phyloP scores from a whole-genome alignment of 2,329 filamentous ascomycete genomes.

The Elsinoe arachidis region DNA sequence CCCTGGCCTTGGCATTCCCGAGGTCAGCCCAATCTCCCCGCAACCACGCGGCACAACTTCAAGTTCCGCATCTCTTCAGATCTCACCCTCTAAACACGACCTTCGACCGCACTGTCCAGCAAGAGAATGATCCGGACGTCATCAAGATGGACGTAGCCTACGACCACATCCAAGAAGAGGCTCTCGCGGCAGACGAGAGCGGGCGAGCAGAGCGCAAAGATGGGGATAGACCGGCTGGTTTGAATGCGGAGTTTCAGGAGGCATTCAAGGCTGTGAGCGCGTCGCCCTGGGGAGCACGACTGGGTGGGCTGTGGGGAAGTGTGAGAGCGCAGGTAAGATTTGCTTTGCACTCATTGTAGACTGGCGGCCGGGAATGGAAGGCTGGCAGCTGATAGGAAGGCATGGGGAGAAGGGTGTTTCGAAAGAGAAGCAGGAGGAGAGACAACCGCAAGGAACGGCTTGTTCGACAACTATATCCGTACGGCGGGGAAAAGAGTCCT shows the following conservation, averaged over 20 bases:
- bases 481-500: too few relatives aligned
- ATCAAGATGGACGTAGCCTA: slow-evolving; percentile 89
- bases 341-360: background rate
- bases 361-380: background rate
- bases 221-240: slow-evolving; percentile 35
- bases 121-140: background rate
- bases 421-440: background rate
- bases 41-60: background rate
- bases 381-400: background rate
- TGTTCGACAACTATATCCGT: too few relatives aligned
- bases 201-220: slow-evolving; percentile 37
- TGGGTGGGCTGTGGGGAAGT: slow-evolving; percentile 81
- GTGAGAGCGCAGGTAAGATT: slow-evolving; percentile 78
- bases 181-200: slow-evolving; percentile 45
- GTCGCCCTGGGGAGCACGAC: slow-evolving; percentile 80
- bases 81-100: background rate
- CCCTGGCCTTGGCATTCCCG: background rate
- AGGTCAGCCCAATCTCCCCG: background rate
- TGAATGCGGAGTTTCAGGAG: slow-evolving; percentile 87
- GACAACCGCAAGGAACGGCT: background rate
- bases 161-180: slow-evolving; percentile 88
- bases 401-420: background rate
- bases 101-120: too few relatives aligned
- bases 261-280: slow-evolving; percentile 88
- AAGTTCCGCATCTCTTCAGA: background rate